Evolutionary conservation across 2,329 filamentous ascomycete species (phyloP), one percentile per base, ranked within the genome.

Genomic region (Alternaria ventricosa): DNA sequence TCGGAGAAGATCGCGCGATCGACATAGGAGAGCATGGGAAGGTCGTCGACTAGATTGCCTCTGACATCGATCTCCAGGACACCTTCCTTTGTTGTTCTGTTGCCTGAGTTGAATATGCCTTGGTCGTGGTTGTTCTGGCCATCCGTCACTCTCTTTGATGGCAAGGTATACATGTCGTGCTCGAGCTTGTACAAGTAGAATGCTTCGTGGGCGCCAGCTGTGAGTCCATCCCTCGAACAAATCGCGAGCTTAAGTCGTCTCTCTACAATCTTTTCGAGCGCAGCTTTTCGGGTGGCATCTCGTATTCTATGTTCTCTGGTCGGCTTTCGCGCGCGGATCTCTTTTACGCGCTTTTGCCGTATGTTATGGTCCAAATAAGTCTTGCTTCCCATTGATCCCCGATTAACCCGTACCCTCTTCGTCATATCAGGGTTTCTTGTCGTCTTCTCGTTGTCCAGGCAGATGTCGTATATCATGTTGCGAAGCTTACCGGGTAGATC

Each of bases 21-120:
- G 8, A 50, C 51, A 7, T 60, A 25, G 2, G 55, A 49, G 8
- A 59, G 36, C 13, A 57, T n/a, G 0, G 63, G 55, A 3, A 62
- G 45, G 23, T 65, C 55, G 13, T 62, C 56, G 22, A 25, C 20
- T 5, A 65, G 33, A 25, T 53, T 62, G 27, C 63, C 59, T 12
- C 55, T 56, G 6, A 12, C 23, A 7, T 58, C 53, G 27, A 62
- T 27, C 5, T 41, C 36, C 4, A 41, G 36, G 36, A 41, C 36
- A 6, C 36, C 36, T 41, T 41, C 18, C 36, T 41, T 41, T 8
- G 9, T 18, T 18, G 8, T 41, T 4, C 9, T 41, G 36, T 41
- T 11, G 36, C 36, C 36, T 9, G 36, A 41, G 4, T 3, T 41
- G 6, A 54, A 7, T 6, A 25, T 15, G 11, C 54, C 49, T 13